Base-by-base conservation (phyloP, 306 rosid genomes). In the Rosa rugosa region DNA sequence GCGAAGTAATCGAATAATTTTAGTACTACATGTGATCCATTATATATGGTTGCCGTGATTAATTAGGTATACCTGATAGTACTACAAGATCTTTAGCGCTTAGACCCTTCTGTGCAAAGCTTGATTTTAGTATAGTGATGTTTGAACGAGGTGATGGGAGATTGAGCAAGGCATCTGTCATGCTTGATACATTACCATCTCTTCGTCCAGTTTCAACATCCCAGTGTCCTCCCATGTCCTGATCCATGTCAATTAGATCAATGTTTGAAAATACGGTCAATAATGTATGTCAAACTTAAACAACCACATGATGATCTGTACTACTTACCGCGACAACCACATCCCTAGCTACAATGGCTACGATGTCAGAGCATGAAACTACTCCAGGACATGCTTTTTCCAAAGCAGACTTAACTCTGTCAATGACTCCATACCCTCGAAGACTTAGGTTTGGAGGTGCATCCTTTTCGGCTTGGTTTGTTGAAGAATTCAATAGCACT, bases 181-280 rank as follows among this genome's bases (percentile, higher is more conserved):
- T 11, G 22, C 18, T 81, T 4, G 88, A 85, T 31, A 78, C 79
- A 0, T 6, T 70, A 50, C 88, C 88, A 60, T 85, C 88, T 75
- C 85, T 81, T 75, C 88, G 59, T 75, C 88, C 88, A 7, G 85
- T 81, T 59, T 80, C 85, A 78, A 85, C 88, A 18, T 74, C 18
- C 88, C 88, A 85, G 0, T 3, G 10, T n/a, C 76, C 81, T 41
- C 88, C 88, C 11, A 38, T 31, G 25, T 38, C 20, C 87, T 84
- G 82, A 60, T 31, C 69, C 69, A 63, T 31, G 20, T 5, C 67
- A 4, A 27, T n/a, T 3, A 62, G 9, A 20, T 31, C 42, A 0
- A 13, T 63, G 69, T 63, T 63, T 31, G 20, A 36, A 63, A 2
- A 31, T 63, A 5, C 4, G 0, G 1, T 63, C 69, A 5, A 63